phyloP scores from a whole-genome alignment of 1,139 yeast species.

The Hanseniaspora sp. region DNA sequence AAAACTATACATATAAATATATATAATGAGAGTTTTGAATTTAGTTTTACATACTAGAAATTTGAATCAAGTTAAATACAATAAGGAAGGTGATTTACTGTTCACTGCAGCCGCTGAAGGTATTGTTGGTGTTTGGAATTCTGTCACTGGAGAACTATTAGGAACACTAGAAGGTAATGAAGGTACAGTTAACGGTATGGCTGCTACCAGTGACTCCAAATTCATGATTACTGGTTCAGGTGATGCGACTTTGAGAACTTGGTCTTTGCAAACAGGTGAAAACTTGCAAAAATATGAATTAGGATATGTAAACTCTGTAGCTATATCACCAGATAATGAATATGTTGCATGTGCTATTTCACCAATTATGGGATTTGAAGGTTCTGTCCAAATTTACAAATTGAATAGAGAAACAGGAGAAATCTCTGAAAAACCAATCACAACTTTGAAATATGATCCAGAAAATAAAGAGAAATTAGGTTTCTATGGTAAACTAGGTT shows the following conservation, averaged over 20 bases:
- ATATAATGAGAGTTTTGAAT: conserved; percentile 44
- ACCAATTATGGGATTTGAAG: conserved; percentile 83
- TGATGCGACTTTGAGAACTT: conserved; percentile 72
- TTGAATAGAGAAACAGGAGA: conserved; percentile 37
- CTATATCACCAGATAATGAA: conserved; percentile 62
- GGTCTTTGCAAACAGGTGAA: conserved; percentile 75
- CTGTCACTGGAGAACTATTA: conserved; percentile 90
- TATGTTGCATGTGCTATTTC: conserved; percentile 67
- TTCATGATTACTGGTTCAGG: conserved; percentile 84
- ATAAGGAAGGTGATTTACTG: conserved; percentile 87
- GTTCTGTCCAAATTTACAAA: conserved; percentile 61
- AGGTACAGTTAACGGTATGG: conserved; percentile 95
- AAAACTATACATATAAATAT: neutral
- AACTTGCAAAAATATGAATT: conserved; percentile 64
- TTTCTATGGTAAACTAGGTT: conserved; percentile 72
- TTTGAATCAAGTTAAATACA: conserved; percentile 81
- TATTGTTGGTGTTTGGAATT: conserved; percentile 83
- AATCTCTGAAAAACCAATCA: conserved; percentile 39
- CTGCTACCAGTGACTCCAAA: conserved; percentile 59
- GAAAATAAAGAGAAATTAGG: conserved; percentile 34
- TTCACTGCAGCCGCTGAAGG: conserved; percentile 89
- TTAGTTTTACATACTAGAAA: conserved; percentile 79
- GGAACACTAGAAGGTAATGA: conserved; percentile 85
- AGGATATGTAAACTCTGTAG: conserved; percentile 85
- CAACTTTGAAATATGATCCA: conserved; percentile 45